A percentile compares a stretch with the other conserved stretches of the same genome.
phyloP scores from a whole-genome alignment of 352 stramenopile species.

The Globisporangium paddicum region DNA sequence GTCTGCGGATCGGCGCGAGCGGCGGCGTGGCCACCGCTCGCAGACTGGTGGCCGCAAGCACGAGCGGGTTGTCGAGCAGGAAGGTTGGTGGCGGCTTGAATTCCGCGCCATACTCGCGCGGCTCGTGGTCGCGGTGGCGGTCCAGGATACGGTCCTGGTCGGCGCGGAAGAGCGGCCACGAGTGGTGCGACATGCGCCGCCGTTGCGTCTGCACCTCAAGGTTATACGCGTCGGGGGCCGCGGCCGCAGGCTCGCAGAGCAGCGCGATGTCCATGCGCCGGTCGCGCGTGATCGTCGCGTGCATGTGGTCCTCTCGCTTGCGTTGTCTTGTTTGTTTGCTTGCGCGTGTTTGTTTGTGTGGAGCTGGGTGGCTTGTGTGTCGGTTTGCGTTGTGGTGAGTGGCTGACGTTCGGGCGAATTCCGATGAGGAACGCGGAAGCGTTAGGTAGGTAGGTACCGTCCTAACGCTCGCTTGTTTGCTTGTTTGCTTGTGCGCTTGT shows the following conservation, averaged over 20 bases:
- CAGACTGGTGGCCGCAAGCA: not conserved
- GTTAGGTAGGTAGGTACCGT: too few species aligned
- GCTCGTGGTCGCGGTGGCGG: constrained; percentile 16
- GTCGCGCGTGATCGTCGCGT: constrained; percentile 4
- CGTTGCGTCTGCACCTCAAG: constrained; percentile 6
- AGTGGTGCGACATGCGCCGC: constrained; percentile 11
- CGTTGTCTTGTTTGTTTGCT: not conserved
- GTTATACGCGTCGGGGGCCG: not conserved
- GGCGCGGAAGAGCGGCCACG: constrained; percentile 9
- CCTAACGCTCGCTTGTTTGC: not conserved
- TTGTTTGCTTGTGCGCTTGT: not conserved
- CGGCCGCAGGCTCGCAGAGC: not conserved
- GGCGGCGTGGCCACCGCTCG: not conserved
- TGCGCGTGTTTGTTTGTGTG: not conserved
- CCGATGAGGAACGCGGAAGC: constrained; percentile 1
- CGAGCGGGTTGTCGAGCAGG: constrained; percentile 4
- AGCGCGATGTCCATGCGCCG: constrained; percentile 11
- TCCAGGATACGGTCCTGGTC: constrained; percentile 12
- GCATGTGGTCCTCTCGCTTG: not conserved
- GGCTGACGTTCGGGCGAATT: not conserved
- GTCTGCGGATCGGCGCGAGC: not conserved
- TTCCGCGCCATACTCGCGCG: constrained; percentile 17
- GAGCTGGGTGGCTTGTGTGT: not conserved
- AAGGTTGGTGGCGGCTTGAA: constrained; percentile 9
- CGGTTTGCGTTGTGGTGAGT: not conserved